Base-by-base conservation (phyloP, 768 basidiomycete species). In the Obba rivulosa region DNA sequence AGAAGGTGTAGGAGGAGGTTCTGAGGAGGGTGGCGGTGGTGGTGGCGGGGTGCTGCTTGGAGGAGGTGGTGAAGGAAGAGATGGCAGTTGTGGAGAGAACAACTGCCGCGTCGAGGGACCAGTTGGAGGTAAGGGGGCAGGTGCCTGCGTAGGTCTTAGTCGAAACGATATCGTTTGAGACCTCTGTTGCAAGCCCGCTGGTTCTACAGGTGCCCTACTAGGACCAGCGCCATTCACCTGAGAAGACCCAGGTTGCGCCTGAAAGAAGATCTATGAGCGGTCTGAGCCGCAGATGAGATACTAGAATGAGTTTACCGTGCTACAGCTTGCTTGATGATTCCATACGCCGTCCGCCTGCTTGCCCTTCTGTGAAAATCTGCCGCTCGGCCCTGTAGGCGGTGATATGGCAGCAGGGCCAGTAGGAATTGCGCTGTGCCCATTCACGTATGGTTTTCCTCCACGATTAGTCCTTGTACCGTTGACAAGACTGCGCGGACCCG, bases 401-500 rank as follows among this genome's bases (percentile, higher is more conserved):
- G 57, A 47, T 36, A 57, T 42, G 24, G 45, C 60, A 31, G 65
- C 52, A 36, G 61, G 54, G 23, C 59, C 55, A 47, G 61, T 44
- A 55, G 59, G 52, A 58, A 61, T 50, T 58, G 60, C 53, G 22
- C 56, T 48, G 47, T 71, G 66, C 13, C 76, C 77, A 49, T 79
- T 78, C 49, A 69, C 57, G 41, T 71, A 62, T 42, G 69, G 61
- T 58, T 79, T 80, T 43, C 71, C 63, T 37, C 68, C 56, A 48
- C 55, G 53, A 20, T 50, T 60, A 56, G 47, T 62, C 46, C 43
- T 60, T 60, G 53, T 22, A 35, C 49, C 46, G 34, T 69, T 73
- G 51, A 70, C 65, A 40, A 85, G 69, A 59, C 79, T 82, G 38
- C 83, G 74, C 14, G 84, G 84, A 1, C 80, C 84, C 2, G 81